A percentile compares a stretch with the other conserved stretches of the same genome.
These are phyloP conservation scores for Blakeslea trispora DNA, from an alignment of 371 early-diverging fungal genomes.

Conservation along the genomic window DNA sequence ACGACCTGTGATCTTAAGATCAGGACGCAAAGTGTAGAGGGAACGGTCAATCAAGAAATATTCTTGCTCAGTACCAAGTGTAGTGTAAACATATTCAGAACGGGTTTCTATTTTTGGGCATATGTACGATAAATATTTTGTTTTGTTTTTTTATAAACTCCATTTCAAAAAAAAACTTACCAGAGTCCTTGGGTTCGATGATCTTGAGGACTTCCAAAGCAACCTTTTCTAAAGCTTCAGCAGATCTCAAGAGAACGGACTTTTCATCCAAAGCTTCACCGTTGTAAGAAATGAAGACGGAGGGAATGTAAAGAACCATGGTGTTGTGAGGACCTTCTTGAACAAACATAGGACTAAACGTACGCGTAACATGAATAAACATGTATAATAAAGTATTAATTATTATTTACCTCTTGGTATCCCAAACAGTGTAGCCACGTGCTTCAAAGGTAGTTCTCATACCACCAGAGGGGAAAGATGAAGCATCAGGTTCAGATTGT, in stretches of 20 bases:
- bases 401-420: slow-evolving; percentile 68
- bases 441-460: slow-evolving; percentile 98
- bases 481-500: slow-evolving; percentile 99
- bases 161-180: slow-evolving; percentile 23
- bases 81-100: slow-evolving; percentile 81
- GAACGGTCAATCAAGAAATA: slow-evolving; percentile 96
- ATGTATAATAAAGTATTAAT: not conserved
- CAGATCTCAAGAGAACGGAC: slow-evolving; percentile 92
- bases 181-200: slow-evolving; percentile 65
- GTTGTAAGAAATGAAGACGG: slow-evolving; percentile 97
- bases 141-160: not conserved
- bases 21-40: slow-evolving; percentile 90
- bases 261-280: slow-evolving; percentile 99
- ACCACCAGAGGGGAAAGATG: slow-evolving; percentile 98
- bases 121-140: not conserved
- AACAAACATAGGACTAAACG: slow-evolving; percentile 91
- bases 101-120: slow-evolving; percentile 29
- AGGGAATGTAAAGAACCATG: slow-evolving; percentile 91
- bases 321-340: slow-evolving; percentile 93
- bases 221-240: slow-evolving; percentile 79
- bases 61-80: slow-evolving; percentile 97
- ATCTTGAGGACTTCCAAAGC: slow-evolving; percentile 76
- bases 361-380: not conserved
- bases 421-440: slow-evolving; percentile 99
- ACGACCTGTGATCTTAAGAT: slow-evolving; percentile 95